These are phyloP conservation scores for Ophioceras dolichostomum DNA, from an alignment of 2,329 filamentous ascomycete species.

Conservation along the genomic window DNA sequence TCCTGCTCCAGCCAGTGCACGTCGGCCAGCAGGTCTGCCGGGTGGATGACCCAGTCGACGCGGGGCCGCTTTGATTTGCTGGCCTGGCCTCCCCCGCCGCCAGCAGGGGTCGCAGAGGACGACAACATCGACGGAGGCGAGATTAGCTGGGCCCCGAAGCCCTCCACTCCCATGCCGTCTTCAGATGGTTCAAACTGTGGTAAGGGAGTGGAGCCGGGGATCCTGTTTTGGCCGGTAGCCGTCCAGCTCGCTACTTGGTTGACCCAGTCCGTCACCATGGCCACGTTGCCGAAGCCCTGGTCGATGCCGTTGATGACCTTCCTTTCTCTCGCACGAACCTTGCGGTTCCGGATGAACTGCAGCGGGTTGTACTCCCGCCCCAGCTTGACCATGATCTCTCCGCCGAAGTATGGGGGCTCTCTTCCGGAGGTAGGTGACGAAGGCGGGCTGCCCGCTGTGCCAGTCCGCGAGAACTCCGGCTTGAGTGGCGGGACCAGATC, in stretches of 20 bases:
- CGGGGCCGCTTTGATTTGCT: slow-evolving; percentile 60
- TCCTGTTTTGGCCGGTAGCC: slow-evolving; percentile 18
- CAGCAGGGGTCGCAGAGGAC: slow-evolving; percentile 19
- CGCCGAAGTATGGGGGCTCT: slow-evolving; percentile 6
- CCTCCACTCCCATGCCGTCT: too few relatives aligned
- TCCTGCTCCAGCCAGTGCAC: slow-evolving; percentile 80
- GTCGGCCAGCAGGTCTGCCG: slow-evolving; percentile 81
- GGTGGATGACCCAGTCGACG: slow-evolving; percentile 74
- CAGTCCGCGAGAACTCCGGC: slow-evolving; percentile 20
- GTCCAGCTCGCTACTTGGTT: slow-evolving; percentile 48
- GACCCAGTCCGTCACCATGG: slow-evolving; percentile 64
- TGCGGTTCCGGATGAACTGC: slow-evolving; percentile 84
- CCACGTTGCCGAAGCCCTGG: slow-evolving; percentile 66
- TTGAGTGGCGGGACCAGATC: slow-evolving; percentile 65
- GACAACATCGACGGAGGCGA: slow-evolving; percentile 26
- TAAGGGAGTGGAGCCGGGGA: slow-evolving; percentile 22
- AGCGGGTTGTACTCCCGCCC: slow-evolving; percentile 80
- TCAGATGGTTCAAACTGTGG: slow-evolving; percentile 35
- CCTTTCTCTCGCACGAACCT: slow-evolving; percentile 68
- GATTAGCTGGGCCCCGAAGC: background rate
- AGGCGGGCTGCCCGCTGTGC: slow-evolving; percentile 27
- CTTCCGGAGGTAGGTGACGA: slow-evolving; percentile 20
- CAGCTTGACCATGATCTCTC: slow-evolving; percentile 25
- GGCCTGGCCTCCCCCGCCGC: slow-evolving; percentile 24
- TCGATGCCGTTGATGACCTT: slow-evolving; percentile 60